Percentiles rank a stretch among this genome's conserved stretches.
phyloP scores from a whole-genome alignment of 75 land plant species.

The Larix kaempferi region DNA sequence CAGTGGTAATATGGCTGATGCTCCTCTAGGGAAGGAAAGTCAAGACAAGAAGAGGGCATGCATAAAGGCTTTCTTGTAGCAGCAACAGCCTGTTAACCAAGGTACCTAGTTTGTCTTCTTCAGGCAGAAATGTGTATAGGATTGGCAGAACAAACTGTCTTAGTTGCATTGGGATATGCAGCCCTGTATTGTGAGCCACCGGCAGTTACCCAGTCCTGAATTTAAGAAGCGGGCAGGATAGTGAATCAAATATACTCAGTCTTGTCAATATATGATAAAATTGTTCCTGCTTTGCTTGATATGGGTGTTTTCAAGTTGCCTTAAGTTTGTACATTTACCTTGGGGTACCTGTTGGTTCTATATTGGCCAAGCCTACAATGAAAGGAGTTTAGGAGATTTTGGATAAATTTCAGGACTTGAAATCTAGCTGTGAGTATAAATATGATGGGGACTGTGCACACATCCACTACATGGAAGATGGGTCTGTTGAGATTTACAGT shows the following conservation, averaged over 20 bases:
- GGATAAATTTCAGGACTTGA: constrained; percentile 87
- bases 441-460: constrained; percentile 96
- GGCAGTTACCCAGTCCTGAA: too few species aligned
- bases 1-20: too few species aligned
- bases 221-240: constrained; percentile 66
- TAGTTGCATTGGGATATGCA: too few species aligned
- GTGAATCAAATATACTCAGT: constrained; percentile 88
- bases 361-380: constrained; percentile 97
- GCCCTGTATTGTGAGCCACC: too few species aligned
- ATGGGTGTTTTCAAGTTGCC: constrained; percentile 72
- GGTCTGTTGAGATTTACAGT: background rate
- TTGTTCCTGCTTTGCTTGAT: constrained; percentile 58
- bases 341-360: constrained; percentile 93
- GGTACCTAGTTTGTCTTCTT: too few species aligned
- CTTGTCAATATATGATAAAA: constrained; percentile 78
- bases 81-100: too few species aligned
- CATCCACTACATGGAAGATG: constrained; percentile 68
- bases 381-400: constrained; percentile 84
- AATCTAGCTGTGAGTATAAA: constrained; percentile 14
- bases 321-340: constrained; percentile 66
- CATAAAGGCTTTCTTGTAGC: too few species aligned
- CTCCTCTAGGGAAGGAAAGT: too few species aligned
- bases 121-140: too few species aligned
- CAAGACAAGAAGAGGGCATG: too few species aligned
- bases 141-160: too few species aligned